A percentile compares a stretch with the other conserved stretches of the same genome.
phyloP scores from a whole-genome alignment of 495 filamentous ascomycete species.

The Daldinia concentrica region DNA sequence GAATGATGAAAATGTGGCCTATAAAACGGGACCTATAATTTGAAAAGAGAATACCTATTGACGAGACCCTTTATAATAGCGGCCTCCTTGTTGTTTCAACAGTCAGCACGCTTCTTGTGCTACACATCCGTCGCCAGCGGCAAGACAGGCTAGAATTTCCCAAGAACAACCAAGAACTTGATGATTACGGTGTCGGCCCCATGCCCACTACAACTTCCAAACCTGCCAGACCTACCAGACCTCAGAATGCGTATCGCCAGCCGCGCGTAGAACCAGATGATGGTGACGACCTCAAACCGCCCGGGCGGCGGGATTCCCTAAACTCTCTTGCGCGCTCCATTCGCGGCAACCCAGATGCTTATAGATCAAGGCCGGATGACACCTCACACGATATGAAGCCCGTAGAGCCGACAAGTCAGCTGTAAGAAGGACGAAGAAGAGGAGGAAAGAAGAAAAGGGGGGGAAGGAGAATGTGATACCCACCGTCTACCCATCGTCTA shows the following conservation, averaged over 20 bases:
- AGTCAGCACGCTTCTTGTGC: constrained; percentile 21
- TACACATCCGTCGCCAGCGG: constrained; percentile 41
- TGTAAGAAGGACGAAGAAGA: constrained; percentile 16
- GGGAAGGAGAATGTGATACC: constrained; percentile 21
- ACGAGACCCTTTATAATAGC: constrained; percentile 15
- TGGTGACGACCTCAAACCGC: constrained; percentile 11
- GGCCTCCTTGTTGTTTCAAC: constrained; percentile 35
- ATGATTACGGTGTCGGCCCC: constrained; percentile 44
- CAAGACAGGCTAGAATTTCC: constrained; percentile 41
- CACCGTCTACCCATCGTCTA: too few relatives aligned
- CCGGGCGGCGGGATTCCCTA: constrained; percentile 34
- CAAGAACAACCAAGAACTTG: constrained; percentile 47
- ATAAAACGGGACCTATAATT: not conserved
- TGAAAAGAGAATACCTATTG: not conserved
- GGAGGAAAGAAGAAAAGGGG: not conserved
- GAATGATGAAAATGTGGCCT: not conserved
- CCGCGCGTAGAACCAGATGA: constrained; percentile 25
- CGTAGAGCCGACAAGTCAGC: constrained; percentile 40
- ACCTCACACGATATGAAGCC: constrained; percentile 44
- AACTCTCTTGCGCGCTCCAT: constrained; percentile 38
- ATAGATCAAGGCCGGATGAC: constrained; percentile 31
- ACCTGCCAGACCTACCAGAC: constrained; percentile 9
- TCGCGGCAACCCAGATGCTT: constrained; percentile 37
- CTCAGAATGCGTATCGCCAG: constrained; percentile 31
- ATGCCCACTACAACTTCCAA: not conserved